Evolutionary conservation across 345 rosid genomes (phyloP), one percentile per base, ranked within the genome.

Genomic region (Rhodamnia rubescens): DNA sequence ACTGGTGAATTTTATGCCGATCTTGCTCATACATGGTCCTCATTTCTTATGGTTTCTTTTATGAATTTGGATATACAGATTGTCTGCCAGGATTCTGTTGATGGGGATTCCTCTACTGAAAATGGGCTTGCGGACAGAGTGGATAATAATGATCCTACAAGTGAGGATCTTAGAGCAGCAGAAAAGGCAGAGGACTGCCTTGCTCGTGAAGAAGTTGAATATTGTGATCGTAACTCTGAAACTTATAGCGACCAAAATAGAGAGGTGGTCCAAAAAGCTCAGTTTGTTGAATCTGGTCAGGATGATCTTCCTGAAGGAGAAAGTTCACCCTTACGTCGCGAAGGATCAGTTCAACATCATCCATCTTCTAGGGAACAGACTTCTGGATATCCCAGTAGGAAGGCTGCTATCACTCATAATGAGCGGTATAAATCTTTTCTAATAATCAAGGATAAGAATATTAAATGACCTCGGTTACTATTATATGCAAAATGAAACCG

Each of bases 21-120:
- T 69, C 47, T 69, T 82, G 44, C 44, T 82, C 44, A 29, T 44
- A 51, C 36, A 53, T 18, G 22, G 52, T 69, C 74, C 32, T 57
- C 52, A 59, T 49, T 47, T 64, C 26, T 32, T 42, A 61, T 69
- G 14, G 47, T 22, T 61, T 13, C 36, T n/a, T 59, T 44, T 8
- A 26, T 42, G 42, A 42, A 74, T 69, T 91, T 92, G 85, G 87
- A 83, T 86, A 80, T 85, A 88, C 93, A 98, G 99, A 98, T 98
- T 90, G 92, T 93, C 75, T 94, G 93, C 88, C 94, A 98, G 90
- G 96, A 90, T 83, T 85, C 93, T 24, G 40, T 87, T 21, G 95
- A 92, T 53, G 93, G 90, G 89, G 93, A 92, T 86, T 93, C 95
- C 51, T 85, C 96, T 15, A 32, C 87, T 5, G 95, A 91, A 86